Conservation (phyloP, 2,329 filamentous ascomycete species). For the Phialophora verrucosa region DNA sequence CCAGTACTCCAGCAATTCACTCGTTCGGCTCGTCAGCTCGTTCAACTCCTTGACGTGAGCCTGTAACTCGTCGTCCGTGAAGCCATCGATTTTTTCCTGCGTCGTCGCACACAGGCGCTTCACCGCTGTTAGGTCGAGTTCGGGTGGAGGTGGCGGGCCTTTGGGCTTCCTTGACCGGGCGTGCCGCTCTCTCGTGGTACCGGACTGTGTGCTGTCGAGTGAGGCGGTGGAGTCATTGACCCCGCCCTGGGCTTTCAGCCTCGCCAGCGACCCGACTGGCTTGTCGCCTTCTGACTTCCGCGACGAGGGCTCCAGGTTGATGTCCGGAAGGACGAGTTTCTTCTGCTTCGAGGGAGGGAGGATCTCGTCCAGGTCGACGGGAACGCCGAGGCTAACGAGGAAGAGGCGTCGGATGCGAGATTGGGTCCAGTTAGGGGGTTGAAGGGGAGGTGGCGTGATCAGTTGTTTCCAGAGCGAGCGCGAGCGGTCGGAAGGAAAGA, state of each 20-base stretch:
- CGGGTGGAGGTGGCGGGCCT: slow-evolving; percentile 66
- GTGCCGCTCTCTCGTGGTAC: slow-evolving; percentile 32
- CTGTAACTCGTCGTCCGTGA: slow-evolving; percentile 77
- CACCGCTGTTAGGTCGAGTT: slow-evolving; percentile 78
- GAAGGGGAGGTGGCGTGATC: slow-evolving; percentile 89
- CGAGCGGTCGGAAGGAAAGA: slow-evolving; percentile 84
- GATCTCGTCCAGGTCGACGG: slow-evolving; percentile 96
- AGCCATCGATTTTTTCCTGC: slow-evolving; percentile 77
- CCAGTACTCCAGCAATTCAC: slow-evolving; percentile 86
- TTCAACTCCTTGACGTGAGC: slow-evolving; percentile 73
- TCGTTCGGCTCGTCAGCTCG: slow-evolving; percentile 71
- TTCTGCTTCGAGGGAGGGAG: slow-evolving; percentile 97
- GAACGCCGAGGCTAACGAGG: slow-evolving; percentile 91
- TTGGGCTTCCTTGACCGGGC: slow-evolving; percentile 53
- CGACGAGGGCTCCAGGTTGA: slow-evolving; percentile 62
- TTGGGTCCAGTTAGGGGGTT: slow-evolving; percentile 97
- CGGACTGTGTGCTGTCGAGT: slow-evolving; percentile 43
- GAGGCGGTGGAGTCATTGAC: slow-evolving; percentile 43
- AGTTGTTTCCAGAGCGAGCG: slow-evolving; percentile 95
- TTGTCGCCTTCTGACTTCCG: slow-evolving; percentile 63
- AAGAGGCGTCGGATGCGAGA: slow-evolving; percentile 94
- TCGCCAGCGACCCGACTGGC: slow-evolving; percentile 50
- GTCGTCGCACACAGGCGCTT: slow-evolving; percentile 82
- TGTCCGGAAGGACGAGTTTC: slow-evolving; percentile 90
- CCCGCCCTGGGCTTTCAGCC: slow-evolving; percentile 44